Evolutionary conservation across 768 basidiomycete species (phyloP).

Genomic region (Pleurotus ostreatus): DNA sequence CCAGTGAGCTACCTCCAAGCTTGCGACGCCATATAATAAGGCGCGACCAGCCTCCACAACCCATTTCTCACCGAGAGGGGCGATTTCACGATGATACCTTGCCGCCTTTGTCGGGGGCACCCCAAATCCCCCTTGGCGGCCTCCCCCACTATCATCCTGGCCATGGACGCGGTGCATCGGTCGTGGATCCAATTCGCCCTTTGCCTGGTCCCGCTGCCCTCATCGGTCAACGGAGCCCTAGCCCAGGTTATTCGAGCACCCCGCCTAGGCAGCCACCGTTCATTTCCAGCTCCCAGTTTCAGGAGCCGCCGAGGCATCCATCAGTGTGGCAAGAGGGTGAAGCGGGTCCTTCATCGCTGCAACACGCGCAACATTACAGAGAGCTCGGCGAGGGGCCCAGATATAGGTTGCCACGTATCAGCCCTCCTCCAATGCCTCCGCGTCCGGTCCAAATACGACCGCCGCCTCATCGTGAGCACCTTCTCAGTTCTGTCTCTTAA

Average conservation of each 20-base stretch:
- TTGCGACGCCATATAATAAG: conserved; percentile 4
- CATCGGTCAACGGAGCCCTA: conserved; percentile 20
- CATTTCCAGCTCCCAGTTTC: conserved; percentile 12
- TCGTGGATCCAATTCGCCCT: conserved; percentile 18
- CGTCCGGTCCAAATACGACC: background rate
- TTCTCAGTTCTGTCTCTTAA: background rate
- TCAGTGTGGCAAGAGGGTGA: conserved; percentile 34
- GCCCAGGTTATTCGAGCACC: conserved; percentile 26
- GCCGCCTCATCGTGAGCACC: conserved; percentile 1
- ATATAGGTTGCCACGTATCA: conserved; percentile 4
- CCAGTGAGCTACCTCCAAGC: conserved; percentile 6
- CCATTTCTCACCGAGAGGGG: background rate
- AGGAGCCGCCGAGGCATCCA: conserved; percentile 15
- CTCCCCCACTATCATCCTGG: background rate
- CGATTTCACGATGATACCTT: background rate
- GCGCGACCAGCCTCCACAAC: conserved; percentile 6
- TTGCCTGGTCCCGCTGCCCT: conserved; percentile 18
- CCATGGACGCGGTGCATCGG: background rate
- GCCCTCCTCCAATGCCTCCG: background rate
- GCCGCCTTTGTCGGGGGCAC: background rate
- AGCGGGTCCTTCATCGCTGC: conserved; percentile 39
- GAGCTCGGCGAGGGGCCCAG: conserved; percentile 12
- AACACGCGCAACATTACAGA: conserved; percentile 17
- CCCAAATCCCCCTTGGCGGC: background rate
- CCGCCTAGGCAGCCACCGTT: conserved; percentile 21